A percentile compares a stretch with the other conserved stretches of the same genome.
Conservation (phyloP, 2,329 filamentous ascomycete genomes). For the Biscogniauxia marginata region DNA sequence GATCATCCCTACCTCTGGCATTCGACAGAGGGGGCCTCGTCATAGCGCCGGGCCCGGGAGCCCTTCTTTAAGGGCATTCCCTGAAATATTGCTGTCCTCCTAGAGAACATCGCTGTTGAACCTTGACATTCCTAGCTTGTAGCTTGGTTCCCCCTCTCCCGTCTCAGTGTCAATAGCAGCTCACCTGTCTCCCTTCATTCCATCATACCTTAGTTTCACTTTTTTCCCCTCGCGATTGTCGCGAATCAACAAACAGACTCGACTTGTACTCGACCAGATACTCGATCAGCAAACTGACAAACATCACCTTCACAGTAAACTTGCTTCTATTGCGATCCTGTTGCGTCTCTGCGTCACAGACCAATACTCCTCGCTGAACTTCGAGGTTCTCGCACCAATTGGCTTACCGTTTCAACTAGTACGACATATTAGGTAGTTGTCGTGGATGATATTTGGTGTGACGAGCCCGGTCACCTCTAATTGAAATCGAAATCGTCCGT, state of each 20-base stretch:
- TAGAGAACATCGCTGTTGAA: constrained; percentile 13
- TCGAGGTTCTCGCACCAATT: not conserved
- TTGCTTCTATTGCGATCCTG: constrained; percentile 1
- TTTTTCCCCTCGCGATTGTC: constrained; percentile 14
- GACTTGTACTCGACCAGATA: not conserved
- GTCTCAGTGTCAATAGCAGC: constrained; percentile 21
- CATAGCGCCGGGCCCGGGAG: constrained; percentile 19
- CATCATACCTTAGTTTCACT: constrained; percentile 23
- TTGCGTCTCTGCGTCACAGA: not conserved
- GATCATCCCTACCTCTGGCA: constrained; percentile 16
- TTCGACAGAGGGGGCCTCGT: constrained; percentile 14
- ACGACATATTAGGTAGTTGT: not conserved
- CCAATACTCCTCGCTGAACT: not conserved
- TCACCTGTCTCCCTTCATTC: constrained; percentile 33
- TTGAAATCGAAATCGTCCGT: not conserved
- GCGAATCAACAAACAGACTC: constrained; percentile 25
- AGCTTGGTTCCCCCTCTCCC: constrained; percentile 8
- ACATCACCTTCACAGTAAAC: constrained; percentile 11
- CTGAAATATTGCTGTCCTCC: constrained; percentile 7
- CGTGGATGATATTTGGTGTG: not conserved
- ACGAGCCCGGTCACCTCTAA: not conserved
- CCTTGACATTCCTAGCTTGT: constrained; percentile 30
- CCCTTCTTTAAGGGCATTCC: constrained; percentile 22
- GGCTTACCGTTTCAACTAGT: not conserved
- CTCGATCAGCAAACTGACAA: constrained; percentile 22